Evolutionary conservation across 2,329 filamentous ascomycete species (phyloP).

Genomic region (Pseudogymnoascus pannorum): DNA sequence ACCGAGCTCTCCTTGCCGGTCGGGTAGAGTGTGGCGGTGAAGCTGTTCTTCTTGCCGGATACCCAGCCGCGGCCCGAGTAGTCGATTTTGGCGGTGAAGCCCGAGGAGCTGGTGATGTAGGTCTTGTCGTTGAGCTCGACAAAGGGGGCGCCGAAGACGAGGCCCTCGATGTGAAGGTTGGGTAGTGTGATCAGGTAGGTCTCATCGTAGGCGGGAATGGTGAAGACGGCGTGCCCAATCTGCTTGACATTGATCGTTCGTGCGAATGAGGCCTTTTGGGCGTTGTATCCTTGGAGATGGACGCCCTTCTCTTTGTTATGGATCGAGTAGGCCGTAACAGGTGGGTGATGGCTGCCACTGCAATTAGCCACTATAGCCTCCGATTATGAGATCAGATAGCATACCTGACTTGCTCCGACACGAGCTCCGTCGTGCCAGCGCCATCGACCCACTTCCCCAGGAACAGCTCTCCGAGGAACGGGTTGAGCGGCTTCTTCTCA

Average conservation of each 20-base stretch:
- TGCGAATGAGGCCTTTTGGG: constrained; percentile 90
- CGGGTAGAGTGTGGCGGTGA: constrained; percentile 66
- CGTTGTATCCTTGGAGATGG: constrained; percentile 79
- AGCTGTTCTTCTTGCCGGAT: constrained; percentile 89
- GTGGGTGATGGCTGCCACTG: constrained; percentile 68
- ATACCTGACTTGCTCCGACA: constrained; percentile 88
- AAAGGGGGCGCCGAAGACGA: constrained; percentile 80
- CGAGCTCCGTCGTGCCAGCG: constrained; percentile 72
- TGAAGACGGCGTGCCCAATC: constrained; percentile 79
- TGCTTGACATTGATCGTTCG: constrained; percentile 93
- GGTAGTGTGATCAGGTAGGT: constrained; percentile 88
- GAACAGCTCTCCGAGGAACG: constrained; percentile 92
- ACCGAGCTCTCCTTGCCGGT: constrained; percentile 65
- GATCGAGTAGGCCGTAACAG: constrained; percentile 90
- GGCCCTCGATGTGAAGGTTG: constrained; percentile 83
- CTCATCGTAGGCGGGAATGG: constrained; percentile 50
- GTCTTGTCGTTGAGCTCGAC: constrained; percentile 82
- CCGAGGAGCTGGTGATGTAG: constrained; percentile 78
- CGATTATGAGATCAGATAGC: constrained; percentile 7
- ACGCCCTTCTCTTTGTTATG: constrained; percentile 80
- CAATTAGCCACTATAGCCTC: not conserved
- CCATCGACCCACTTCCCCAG: constrained; percentile 82
- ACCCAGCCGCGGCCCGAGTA: constrained; percentile 94
- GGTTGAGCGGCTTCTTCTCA: constrained; percentile 97
- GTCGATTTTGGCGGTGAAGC: constrained; percentile 83